Evolutionary conservation across 768 basidiomycete species (phyloP).

Genomic region (button mushroom (Agaricus bisporus)): DNA sequence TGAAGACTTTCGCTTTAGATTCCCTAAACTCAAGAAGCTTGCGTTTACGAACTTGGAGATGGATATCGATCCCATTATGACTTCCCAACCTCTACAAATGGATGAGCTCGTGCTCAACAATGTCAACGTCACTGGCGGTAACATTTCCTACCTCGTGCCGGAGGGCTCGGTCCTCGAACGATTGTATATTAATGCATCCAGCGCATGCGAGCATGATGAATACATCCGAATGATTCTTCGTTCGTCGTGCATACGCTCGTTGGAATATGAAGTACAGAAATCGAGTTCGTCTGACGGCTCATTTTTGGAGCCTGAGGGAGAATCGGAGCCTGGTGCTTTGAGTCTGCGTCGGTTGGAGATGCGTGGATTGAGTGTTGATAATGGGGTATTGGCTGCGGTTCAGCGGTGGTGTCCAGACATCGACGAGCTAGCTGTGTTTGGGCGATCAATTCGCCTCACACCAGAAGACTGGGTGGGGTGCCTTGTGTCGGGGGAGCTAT

Average conservation of each 20-base stretch:
- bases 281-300: conserved; percentile 18
- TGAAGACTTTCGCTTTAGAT: conserved; percentile 39
- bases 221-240: conserved; percentile 34
- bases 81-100: conserved; percentile 28
- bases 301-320: conserved; percentile 23
- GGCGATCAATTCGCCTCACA: conserved; percentile 31
- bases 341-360: conserved; percentile 35
- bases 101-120: conserved; percentile 36
- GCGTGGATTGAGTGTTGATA: conserved; percentile 33
- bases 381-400: conserved; percentile 27
- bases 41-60: conserved; percentile 38
- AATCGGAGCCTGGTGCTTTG: conserved; percentile 17
- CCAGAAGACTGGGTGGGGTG: conserved; percentile 37
- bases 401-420: conserved; percentile 28
- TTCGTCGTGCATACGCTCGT: conserved; percentile 32
- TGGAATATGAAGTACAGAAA: conserved; percentile 37
- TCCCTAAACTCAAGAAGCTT: conserved; percentile 36
- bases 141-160: conserved; percentile 31
- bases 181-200: conserved; percentile 30
- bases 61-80: conserved; percentile 30
- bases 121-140: conserved; percentile 35
- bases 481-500: conserved; percentile 27
- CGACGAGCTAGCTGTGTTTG: conserved; percentile 33
- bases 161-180: conserved; percentile 28
- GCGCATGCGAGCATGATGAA: conserved; percentile 29